Conservation (phyloP, 116 monocot species). For the Phalaenopsis hybrid region DNA sequence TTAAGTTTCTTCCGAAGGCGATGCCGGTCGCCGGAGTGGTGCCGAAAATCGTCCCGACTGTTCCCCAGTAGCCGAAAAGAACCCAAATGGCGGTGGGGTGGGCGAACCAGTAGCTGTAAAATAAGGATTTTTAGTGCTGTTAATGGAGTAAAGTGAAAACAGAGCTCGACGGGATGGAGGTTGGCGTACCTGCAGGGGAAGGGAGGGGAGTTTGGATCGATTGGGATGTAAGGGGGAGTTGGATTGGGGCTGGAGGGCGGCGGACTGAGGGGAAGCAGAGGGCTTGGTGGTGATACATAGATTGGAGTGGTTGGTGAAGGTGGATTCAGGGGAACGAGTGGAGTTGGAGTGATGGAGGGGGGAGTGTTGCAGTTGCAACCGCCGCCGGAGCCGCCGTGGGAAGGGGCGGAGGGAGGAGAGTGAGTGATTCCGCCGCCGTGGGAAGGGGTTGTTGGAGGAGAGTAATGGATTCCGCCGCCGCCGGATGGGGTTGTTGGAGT, state of each 20-base stretch:
- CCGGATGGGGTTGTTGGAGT: conserved; percentile 1
- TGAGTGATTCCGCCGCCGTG: conserved; percentile 24
- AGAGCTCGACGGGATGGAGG: background rate
- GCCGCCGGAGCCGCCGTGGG: background rate
- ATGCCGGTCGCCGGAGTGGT: conserved; percentile 6
- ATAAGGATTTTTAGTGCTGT: background rate
- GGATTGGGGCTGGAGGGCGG: conserved; percentile 7
- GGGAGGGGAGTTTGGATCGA: conserved; percentile 14
- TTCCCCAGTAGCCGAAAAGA: conserved; percentile 38
- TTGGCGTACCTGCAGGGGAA: conserved; percentile 26
- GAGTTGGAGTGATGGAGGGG: background rate
- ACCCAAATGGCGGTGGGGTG: conserved; percentile 32
- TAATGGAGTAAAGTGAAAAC: background rate
- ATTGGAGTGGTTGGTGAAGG: conserved; percentile 6
- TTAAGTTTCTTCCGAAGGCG: conserved; percentile 29
- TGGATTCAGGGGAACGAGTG: conserved; percentile 3
- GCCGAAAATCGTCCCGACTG: conserved; percentile 25
- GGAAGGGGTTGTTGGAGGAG: background rate
- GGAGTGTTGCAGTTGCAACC: background rate
- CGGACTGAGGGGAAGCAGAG: conserved; percentile 2
- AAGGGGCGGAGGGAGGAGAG: background rate
- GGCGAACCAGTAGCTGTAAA: conserved; percentile 33
- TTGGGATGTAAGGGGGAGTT: background rate
- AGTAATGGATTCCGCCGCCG: conserved; percentile 14
- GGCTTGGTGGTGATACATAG: background rate